Conservation (phyloP, 1,284 basidiomycete species). For the Rhodofomes roseus region DNA sequence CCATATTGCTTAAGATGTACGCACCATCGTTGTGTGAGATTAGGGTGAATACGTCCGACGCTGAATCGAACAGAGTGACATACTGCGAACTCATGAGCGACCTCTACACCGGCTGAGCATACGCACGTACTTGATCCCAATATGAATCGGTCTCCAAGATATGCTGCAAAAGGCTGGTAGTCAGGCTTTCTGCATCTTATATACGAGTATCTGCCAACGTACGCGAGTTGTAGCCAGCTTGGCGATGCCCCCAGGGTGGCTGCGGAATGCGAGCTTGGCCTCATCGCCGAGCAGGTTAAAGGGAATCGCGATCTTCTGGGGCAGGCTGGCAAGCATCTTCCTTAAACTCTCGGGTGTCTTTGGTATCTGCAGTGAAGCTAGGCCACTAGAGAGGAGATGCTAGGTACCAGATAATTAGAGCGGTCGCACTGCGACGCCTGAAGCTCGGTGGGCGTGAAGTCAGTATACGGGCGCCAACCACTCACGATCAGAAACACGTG, state of each 20-base stretch:
- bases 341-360: background rate
- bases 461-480: background rate
- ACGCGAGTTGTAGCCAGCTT: slow-evolving; percentile 72
- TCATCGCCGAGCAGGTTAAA: slow-evolving; percentile 84
- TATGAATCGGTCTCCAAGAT: slow-evolving; percentile 73
- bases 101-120: slow-evolving; percentile 6
- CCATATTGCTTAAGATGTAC: slow-evolving; percentile 20
- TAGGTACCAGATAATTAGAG: background rate
- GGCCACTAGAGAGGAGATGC: background rate
- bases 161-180: slow-evolving; percentile 42
- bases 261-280: slow-evolving; percentile 84
- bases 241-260: slow-evolving; percentile 72
- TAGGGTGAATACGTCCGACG: slow-evolving; percentile 85
- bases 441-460: background rate
- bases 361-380: background rate
- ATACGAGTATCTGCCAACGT: slow-evolving; percentile 28
- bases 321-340: slow-evolving; percentile 49
- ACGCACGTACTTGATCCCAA: slow-evolving; percentile 74
- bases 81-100: slow-evolving; percentile 47
- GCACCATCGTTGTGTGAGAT: slow-evolving; percentile 83
- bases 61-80: slow-evolving; percentile 78
- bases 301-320: slow-evolving; percentile 68
- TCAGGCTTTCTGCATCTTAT: slow-evolving; percentile 5
- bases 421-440: background rate
- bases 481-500: background rate